Base-by-base conservation (phyloP, 208 protist species). In the Leishmania martiniquensis region DNA sequence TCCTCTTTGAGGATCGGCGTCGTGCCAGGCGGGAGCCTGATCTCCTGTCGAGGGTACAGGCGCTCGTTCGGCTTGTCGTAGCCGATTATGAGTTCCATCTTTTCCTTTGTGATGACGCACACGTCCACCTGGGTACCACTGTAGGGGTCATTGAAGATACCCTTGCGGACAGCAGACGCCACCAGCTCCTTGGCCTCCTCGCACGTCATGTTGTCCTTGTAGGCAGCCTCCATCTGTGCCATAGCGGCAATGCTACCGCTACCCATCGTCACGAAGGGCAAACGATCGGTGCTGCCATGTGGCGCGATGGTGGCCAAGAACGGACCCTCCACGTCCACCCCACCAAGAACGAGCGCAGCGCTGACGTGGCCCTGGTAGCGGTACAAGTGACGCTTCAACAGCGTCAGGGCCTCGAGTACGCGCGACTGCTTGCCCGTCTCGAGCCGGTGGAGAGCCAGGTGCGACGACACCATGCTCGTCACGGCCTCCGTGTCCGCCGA, bases 111-210 rank as follows among this genome's bases (percentile, higher is more conserved):
- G 85, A 99, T 99, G 15, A 99, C 97, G 75, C 93, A 99, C 34
- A 99, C 60, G 89, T 99, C 99, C n/a, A 99, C 98, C 92, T 99
- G 99, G 54, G 93, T 98, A 76, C 99, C 99, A 67, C 97, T 99
- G 80, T 99, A 99, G 12, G 99, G 95, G 87, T 99, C 99, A 93
- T 99, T 99, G 84, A 99, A 99, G 84, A 99, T 99, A 94, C 99
- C 99, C 77, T 99, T 98, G 55, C 86, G 83, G 67, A 99, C 99
- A 37, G 99, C 98, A n/a, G 97, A 92, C 66, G 91, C 91, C 29
- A 99, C 99, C 17, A 99, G 88, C 80, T 91, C 76, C 80, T 99
- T 99, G 12, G 99, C 99, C 88, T 99, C 99, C 62, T 99, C 97
- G 70, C 93, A 87, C 57, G 88, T 94, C 91, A 98, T 93, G 82